phyloP scores from a whole-genome alignment of 2,329 filamentous ascomycete species.

The Coniella vitis region DNA sequence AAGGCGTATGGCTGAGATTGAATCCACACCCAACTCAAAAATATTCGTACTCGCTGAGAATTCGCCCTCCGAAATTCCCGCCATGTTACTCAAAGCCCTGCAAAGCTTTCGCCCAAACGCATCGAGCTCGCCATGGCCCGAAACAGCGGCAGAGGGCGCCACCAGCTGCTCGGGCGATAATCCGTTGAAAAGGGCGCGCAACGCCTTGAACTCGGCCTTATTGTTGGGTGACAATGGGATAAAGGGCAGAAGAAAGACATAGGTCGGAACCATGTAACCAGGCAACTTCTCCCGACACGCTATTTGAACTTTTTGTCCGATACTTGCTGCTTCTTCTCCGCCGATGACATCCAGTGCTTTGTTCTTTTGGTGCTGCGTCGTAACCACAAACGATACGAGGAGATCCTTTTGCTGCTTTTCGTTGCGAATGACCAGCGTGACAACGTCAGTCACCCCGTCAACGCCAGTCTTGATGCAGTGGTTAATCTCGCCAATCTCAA shows the following conservation, averaged over 20 bases:
- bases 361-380: not conserved
- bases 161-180: slow-evolving; percentile 58
- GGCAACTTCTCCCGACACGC: slow-evolving; percentile 67
- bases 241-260: slow-evolving; percentile 62
- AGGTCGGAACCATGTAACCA: slow-evolving; percentile 85
- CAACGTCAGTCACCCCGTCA: slow-evolving; percentile 56
- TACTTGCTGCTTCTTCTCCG: slow-evolving; percentile 27
- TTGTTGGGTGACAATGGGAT: slow-evolving; percentile 85
- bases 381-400: slow-evolving; percentile 67
- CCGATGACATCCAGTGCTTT: slow-evolving; percentile 21
- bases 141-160: slow-evolving; percentile 37
- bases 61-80: slow-evolving; percentile 33
- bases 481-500: slow-evolving; percentile 90
- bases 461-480: slow-evolving; percentile 64
- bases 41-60: slow-evolving; percentile 57
- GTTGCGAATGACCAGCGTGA: slow-evolving; percentile 65
- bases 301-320: slow-evolving; percentile 43
- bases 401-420: slow-evolving; percentile 75
- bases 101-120: slow-evolving; percentile 42
- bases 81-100: slow-evolving; percentile 46
- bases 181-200: slow-evolving; percentile 59
- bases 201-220: slow-evolving; percentile 69
- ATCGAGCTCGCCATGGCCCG: slow-evolving; percentile 17
- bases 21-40: slow-evolving; percentile 83
- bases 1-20: slow-evolving; percentile 72